phyloP scores from a whole-genome alignment of 352 stramenopile species.

The Phytophthora pisi region DNA sequence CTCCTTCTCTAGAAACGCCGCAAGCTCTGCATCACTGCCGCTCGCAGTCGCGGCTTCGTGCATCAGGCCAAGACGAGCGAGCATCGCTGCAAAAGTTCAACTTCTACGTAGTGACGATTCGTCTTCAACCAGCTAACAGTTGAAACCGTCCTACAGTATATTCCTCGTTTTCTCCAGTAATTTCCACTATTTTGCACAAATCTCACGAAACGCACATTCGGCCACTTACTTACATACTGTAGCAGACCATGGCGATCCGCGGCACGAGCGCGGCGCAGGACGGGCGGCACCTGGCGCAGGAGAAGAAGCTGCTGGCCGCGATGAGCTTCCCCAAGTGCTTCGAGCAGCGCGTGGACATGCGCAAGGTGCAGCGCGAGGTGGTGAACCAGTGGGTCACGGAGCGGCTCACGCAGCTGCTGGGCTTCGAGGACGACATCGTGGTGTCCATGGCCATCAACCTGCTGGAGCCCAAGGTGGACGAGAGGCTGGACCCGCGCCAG shows the following conservation, averaged over 20 bases:
- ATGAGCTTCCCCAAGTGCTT: constrained; percentile 87
- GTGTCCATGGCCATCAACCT: constrained; percentile 86
- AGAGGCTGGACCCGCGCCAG: constrained; percentile 80
- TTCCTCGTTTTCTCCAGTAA: too few species aligned
- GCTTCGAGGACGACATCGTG: constrained; percentile 94
- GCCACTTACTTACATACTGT: too few species aligned
- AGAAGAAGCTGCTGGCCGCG: constrained; percentile 90
- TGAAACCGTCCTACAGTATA: background rate
- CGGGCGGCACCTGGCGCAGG: constrained; percentile 82
- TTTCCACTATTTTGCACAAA: too few species aligned
- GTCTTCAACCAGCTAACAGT: background rate
- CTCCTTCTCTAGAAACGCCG: constrained; percentile 62
- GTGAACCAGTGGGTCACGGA: constrained; percentile 90
- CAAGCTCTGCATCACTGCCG: constrained; percentile 50
- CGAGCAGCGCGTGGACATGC: constrained; percentile 81
- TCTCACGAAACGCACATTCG: too few species aligned
- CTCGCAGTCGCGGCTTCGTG: constrained; percentile 24
- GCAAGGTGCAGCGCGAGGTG: constrained; percentile 91
- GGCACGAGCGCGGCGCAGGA: constrained; percentile 68
- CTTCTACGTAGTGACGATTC: too few species aligned
- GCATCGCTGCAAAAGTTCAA: constrained; percentile 17
- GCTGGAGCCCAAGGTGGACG: constrained; percentile 78
- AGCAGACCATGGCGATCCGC: constrained; percentile 35
- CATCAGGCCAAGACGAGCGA: constrained; percentile 23
- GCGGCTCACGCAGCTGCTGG: constrained; percentile 85